Evolutionary conservation across 371 early-diverging fungal species (phyloP).

Genomic region (Haplosporangium sp.): DNA sequence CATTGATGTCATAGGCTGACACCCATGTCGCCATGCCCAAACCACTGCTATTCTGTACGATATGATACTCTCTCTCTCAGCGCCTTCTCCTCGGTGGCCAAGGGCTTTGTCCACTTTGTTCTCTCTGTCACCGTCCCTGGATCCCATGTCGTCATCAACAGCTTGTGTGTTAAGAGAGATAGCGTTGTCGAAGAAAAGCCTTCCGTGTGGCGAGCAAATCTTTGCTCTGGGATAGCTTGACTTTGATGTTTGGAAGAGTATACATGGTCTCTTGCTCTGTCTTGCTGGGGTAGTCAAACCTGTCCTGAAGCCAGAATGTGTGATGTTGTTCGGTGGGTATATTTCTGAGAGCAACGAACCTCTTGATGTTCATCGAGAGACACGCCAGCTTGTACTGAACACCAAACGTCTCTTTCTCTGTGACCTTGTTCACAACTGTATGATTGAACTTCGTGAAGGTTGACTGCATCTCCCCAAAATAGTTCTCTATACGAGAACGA

Average conservation of each 20-base stretch:
- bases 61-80: constrained; percentile 7
- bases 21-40: constrained; percentile 1
- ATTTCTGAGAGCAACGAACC: constrained; percentile 15
- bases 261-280: not conserved
- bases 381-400: constrained; percentile 16
- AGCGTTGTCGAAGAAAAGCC: constrained; percentile 9
- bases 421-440: constrained; percentile 12
- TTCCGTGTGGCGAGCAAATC: constrained; percentile 11
- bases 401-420: constrained; percentile 21
- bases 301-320: constrained; percentile 13
- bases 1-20: not conserved
- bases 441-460: constrained; percentile 26
- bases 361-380: constrained; percentile 17
- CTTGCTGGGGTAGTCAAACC: constrained; percentile 10
- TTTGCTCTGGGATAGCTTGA: constrained; percentile 2
- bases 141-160: constrained; percentile 2
- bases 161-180: constrained; percentile 5
- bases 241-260: constrained; percentile 6
- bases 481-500: constrained; percentile 16
- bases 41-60: not conserved
- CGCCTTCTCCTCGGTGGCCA: constrained; percentile 16
- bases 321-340: constrained; percentile 15
- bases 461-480: constrained; percentile 24
- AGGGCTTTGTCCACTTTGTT: constrained; percentile 1
- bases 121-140: constrained; percentile 10